These are phyloP conservation scores for Ogataea hybrid DNA, from an alignment of 1,139 yeast genomes.

Conservation along the genomic window DNA sequence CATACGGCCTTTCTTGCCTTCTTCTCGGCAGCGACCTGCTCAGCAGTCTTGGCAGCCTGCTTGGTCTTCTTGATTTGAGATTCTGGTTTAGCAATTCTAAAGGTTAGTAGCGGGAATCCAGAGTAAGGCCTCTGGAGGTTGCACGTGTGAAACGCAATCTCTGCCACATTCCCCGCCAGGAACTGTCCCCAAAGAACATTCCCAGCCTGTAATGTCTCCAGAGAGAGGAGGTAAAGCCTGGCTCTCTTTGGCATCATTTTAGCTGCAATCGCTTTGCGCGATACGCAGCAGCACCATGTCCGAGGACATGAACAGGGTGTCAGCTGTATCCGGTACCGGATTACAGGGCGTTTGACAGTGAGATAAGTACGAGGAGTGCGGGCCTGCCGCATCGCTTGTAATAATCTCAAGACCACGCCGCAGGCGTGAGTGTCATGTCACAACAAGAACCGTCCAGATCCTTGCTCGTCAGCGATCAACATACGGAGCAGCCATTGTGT, in stretches of 20 bases:
- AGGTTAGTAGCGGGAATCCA: constrained; percentile 26
- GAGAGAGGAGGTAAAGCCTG: constrained; percentile 29
- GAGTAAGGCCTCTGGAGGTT: constrained; percentile 10
- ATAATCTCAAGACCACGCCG: constrained; percentile 30
- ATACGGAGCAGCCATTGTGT: constrained; percentile 30
- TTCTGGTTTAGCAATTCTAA: constrained; percentile 66
- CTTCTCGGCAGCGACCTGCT: constrained; percentile 85
- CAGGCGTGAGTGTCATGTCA: constrained; percentile 13
- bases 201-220: constrained; percentile 28
- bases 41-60: constrained; percentile 85
- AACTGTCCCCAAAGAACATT: constrained; percentile 30
- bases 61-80: constrained; percentile 92
- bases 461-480: constrained; percentile 16
- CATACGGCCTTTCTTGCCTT: constrained; percentile 89
- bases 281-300: constrained; percentile 32
- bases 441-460: constrained; percentile 6
- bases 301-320: constrained; percentile 17
- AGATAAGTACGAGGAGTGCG: constrained; percentile 31
- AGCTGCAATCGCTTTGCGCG: constrained; percentile 26
- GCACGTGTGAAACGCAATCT: constrained; percentile 11
- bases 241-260: constrained; percentile 34
- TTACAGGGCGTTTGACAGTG: constrained; percentile 23
- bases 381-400: constrained; percentile 23
- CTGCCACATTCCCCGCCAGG: constrained; percentile 18
- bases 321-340: constrained; percentile 22